These are phyloP conservation scores for Candida schatavii DNA, from an alignment of 805 yeast genomes.

Conservation along the genomic window DNA sequence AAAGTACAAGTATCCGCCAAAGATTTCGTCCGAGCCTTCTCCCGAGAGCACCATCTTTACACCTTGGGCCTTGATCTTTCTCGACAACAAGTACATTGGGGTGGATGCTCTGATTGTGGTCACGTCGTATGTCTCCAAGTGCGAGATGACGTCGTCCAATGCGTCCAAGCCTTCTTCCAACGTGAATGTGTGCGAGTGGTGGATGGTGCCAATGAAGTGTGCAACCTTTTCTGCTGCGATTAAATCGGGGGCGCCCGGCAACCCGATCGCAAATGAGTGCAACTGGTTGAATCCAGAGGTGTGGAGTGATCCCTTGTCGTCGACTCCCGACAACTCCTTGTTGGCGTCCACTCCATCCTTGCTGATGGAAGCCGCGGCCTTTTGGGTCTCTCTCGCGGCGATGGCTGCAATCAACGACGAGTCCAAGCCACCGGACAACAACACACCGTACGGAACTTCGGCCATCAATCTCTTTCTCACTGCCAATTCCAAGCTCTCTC, in stretches of 20 bases:
- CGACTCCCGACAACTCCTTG: constrained; percentile 86
- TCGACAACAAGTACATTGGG: constrained; percentile 93
- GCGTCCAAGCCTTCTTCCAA: constrained; percentile 96
- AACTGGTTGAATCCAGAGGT: constrained; percentile 71
- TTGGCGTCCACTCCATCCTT: constrained; percentile 56
- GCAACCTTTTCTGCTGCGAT: constrained; percentile 96
- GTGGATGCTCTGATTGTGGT: constrained; percentile 99
- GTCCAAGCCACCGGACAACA: constrained; percentile 96
- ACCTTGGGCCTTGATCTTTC: constrained; percentile 99
- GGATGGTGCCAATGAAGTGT: constrained; percentile 90
- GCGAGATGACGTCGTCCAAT: constrained; percentile 88
- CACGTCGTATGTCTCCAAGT: constrained; percentile 96
- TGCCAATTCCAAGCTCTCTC: constrained; percentile 84
- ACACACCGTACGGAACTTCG: constrained; percentile 98
- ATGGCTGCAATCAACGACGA: constrained; percentile 95
- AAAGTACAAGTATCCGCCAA: constrained; percentile 97
- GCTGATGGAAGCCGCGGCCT: constrained; percentile 51
- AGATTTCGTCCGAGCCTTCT: constrained; percentile 98
- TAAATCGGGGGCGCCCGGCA: constrained; percentile 97
- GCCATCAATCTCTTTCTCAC: constrained; percentile 99
- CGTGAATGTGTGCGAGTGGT: constrained; percentile 97
- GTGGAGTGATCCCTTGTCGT: constrained; percentile 79
- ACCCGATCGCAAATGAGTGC: constrained; percentile 96
- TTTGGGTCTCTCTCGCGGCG: constrained; percentile 92
- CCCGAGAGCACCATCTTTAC: constrained; percentile 99